phyloP scores from a whole-genome alignment of 805 yeast genomes.

The Wickerhamomyces xylosicus region DNA sequence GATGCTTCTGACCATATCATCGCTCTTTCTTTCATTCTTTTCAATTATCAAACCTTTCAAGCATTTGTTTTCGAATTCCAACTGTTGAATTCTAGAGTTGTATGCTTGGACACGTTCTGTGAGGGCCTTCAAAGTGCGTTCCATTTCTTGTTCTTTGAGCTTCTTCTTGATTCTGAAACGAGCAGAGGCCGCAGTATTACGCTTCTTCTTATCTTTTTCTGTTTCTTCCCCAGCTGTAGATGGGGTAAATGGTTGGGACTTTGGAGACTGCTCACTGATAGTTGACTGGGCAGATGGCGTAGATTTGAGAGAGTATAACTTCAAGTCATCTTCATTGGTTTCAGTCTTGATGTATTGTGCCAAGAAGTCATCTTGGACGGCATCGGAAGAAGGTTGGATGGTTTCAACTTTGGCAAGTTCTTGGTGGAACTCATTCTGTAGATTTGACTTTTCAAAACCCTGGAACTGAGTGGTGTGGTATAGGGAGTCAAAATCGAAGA shows the following conservation, averaged over 20 bases:
- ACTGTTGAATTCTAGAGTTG: conserved; percentile 36
- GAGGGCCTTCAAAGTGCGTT: conserved; percentile 31
- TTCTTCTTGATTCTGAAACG: conserved; percentile 55
- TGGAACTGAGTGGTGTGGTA: neutral
- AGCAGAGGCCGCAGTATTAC: conserved; percentile 60
- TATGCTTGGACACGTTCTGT: conserved; percentile 33
- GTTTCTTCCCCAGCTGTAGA: neutral
- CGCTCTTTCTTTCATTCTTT: conserved; percentile 33
- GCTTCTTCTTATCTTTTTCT: conserved; percentile 36
- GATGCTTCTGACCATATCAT: conserved; percentile 26
- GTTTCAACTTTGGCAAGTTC: neutral
- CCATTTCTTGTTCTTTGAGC: conserved; percentile 49
- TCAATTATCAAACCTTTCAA: conserved; percentile 43
- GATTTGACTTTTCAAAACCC: neutral
- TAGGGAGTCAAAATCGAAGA: neutral
- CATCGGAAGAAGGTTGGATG: neutral
- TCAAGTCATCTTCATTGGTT: neutral
- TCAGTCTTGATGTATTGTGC: neutral
- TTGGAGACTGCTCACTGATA: neutral
- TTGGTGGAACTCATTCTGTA: neutral
- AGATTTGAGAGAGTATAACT: neutral
- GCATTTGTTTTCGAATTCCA: conserved; percentile 55
- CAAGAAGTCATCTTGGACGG: neutral
- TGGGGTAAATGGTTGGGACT: neutral
- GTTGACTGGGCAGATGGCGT: neutral